Base-by-base conservation (phyloP, 2,329 filamentous ascomycete genomes). In the Elsinoe fawcettii region DNA sequence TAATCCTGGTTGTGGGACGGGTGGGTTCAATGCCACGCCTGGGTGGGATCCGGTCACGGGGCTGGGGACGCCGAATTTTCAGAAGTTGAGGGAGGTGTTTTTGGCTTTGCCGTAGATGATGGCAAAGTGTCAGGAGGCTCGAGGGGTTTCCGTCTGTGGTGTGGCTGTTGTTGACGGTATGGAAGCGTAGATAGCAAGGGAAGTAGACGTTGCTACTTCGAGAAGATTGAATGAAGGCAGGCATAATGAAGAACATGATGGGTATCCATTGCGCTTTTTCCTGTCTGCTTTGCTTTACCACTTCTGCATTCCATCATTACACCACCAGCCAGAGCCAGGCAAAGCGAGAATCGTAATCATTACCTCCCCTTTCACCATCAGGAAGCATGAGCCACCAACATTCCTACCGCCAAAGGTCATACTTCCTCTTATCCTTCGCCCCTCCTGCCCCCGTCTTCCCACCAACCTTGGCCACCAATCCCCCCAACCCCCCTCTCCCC, bases 31-130 rank as follows among this genome's bases (percentile, higher is more conserved):
- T n/a, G 59, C 62, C 4, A 27, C 34, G 34, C 43, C 55, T 11
- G 62, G 62, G 1, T 64, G 63, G 63, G 66, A 68, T 60, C 64
- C 66, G n/a, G 61, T 64, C 2, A 66, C 64, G 11, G 65, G 65
- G 5, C 27, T 67, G 51, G 65, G 65, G 4, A 66, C 62, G 39
- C 65, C 63, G 18, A 63, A 63, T 46, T 67, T 61, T 51, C 58
- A 55, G n/a, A 66, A 65, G 63, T 61, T 67, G 64, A 58, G 57
- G 58, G 58, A 66, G 20, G 51, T 66, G 12, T 65, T 66, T 47
- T 57, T 64, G 55, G 49, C 55, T 9, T 55, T 66, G 51, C 63
- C 65, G 25, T 66, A 61, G 11, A 25, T 49, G 16, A 16, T 4
- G 18, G 41, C 14, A 12, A n/a, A 12, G 27, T 5, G 27, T 30